A percentile compares a stretch with the other conserved stretches of the same genome.
These are phyloP conservation scores for Blastomyces silverae DNA, from an alignment of 2,329 filamentous ascomycete species.

Conservation along the genomic window DNA sequence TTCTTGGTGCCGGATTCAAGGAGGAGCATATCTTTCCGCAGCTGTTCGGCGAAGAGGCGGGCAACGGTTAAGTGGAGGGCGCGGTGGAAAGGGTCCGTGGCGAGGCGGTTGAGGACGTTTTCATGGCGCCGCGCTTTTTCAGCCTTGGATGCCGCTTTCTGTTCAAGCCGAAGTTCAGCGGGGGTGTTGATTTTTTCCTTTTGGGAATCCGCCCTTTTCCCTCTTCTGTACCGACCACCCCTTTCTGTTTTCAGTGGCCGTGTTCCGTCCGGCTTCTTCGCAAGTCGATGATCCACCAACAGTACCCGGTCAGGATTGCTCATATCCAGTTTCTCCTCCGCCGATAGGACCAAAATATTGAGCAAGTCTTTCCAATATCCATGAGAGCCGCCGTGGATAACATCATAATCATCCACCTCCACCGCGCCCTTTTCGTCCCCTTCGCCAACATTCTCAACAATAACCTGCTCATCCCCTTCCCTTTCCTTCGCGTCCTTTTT, in stretches of 20 bases:
- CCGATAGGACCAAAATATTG: slow-evolving; percentile 51
- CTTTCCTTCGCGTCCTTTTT: slow-evolving; percentile 47
- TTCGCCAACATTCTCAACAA: slow-evolving; percentile 26
- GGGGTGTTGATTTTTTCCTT: not conserved
- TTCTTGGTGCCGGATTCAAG: slow-evolving; percentile 35
- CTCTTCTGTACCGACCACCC: slow-evolving; percentile 3
- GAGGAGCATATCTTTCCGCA: slow-evolving; percentile 43
- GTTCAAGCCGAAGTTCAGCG: not conserved
- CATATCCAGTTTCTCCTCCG: slow-evolving; percentile 43
- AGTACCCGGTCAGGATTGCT: slow-evolving; percentile 39
- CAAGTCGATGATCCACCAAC: slow-evolving; percentile 28
- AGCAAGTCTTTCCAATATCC: slow-evolving; percentile 59
- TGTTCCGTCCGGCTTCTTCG: not conserved
- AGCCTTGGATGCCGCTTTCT: slow-evolving; percentile 22
- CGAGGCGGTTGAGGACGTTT: slow-evolving; percentile 38
- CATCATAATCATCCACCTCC: slow-evolving; percentile 39
- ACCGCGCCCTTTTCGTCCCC: slow-evolving; percentile 25
- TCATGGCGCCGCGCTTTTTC: slow-evolving; percentile 40
- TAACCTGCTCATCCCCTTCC: slow-evolving; percentile 33
- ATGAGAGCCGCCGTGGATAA: slow-evolving; percentile 48
- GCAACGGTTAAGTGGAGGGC: slow-evolving; percentile 49
- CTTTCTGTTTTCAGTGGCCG: not conserved
- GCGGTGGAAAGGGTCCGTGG: slow-evolving; percentile 44
- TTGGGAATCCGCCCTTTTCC: slow-evolving; percentile 16
- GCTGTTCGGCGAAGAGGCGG: slow-evolving; percentile 52